A percentile compares a stretch with the other conserved stretches of the same genome.
Conservation (phyloP, 371 early-diverging fungal genomes). For the Synchytrium microbalum region DNA sequence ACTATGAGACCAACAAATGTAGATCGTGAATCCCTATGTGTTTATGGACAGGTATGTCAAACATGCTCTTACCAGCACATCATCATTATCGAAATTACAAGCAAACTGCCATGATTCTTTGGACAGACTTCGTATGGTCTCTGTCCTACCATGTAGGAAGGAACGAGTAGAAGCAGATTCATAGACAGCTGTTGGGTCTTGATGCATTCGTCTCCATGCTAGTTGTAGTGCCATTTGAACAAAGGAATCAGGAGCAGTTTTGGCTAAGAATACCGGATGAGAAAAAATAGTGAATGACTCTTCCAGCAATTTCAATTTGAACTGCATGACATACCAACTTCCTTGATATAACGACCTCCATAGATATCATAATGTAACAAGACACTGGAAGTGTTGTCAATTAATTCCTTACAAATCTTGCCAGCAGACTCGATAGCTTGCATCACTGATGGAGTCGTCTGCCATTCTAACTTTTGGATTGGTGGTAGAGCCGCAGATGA, state of each 20-base stretch:
- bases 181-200: slow-evolving; percentile 50
- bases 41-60: background rate
- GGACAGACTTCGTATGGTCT: slow-evolving; percentile 68
- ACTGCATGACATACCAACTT: slow-evolving; percentile 26
- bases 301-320: slow-evolving; percentile 1
- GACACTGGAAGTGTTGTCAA: slow-evolving; percentile 61
- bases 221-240: slow-evolving; percentile 75
- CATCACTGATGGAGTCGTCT: slow-evolving; percentile 37
- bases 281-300: background rate
- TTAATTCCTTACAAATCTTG: slow-evolving; percentile 50
- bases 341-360: slow-evolving; percentile 78
- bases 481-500: slow-evolving; percentile 25
- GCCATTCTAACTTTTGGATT: slow-evolving; percentile 57
- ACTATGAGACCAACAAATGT: slow-evolving; percentile 24
- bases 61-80: slow-evolving; percentile 36
- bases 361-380: slow-evolving; percentile 61
- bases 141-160: slow-evolving; percentile 79
- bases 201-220: slow-evolving; percentile 58
- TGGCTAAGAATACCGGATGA: slow-evolving; percentile 28
- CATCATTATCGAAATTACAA: slow-evolving; percentile 49
- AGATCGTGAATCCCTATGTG: background rate
- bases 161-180: slow-evolving; percentile 70
- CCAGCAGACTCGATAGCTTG: slow-evolving; percentile 51
- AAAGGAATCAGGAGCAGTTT: slow-evolving; percentile 66
- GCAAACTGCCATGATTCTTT: slow-evolving; percentile 59